These are phyloP conservation scores for Hypoxylon sp. DNA, from an alignment of 2,329 filamentous ascomycete species.

Conservation along the genomic window DNA sequence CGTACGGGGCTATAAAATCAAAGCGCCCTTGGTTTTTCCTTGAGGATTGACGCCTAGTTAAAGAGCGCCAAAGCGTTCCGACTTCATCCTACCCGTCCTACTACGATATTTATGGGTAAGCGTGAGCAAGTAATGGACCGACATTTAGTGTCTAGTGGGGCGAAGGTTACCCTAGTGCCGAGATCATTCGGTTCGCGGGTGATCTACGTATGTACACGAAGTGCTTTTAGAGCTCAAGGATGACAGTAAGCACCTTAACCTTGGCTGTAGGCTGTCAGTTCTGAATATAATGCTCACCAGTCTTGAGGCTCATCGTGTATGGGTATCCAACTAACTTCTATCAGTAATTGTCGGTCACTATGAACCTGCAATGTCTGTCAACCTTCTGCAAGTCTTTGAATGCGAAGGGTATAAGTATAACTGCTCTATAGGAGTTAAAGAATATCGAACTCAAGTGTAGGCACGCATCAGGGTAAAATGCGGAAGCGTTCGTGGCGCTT, in stretches of 20 bases:
- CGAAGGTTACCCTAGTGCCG: slow-evolving; percentile 13
- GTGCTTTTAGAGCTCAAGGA: slow-evolving; percentile 12
- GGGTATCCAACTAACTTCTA: neutral
- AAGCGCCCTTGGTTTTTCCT: slow-evolving; percentile 53
- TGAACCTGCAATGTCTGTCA: neutral
- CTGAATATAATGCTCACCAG: slow-evolving; percentile 6
- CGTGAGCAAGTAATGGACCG: slow-evolving; percentile 16
- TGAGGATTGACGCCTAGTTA: slow-evolving; percentile 41
- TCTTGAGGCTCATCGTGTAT: neutral
- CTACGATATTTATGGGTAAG: slow-evolving; percentile 13
- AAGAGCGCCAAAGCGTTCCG: slow-evolving; percentile 5
- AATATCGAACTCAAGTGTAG: neutral
- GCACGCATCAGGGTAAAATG: neutral
- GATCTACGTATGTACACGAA: slow-evolving; percentile 34
- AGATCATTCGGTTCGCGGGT: slow-evolving; percentile 20
- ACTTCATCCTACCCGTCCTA: slow-evolving; percentile 9
- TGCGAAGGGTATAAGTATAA: neutral
- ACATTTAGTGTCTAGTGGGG: slow-evolving; percentile 18
- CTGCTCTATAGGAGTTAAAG: too few relatives aligned
- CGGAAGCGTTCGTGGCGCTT: neutral
- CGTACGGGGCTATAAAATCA: slow-evolving; percentile 47
- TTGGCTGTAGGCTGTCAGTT: neutral
- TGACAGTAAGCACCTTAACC: slow-evolving; percentile 2
- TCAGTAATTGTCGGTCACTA: neutral
- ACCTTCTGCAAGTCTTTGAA: neutral